Evolutionary conservation across 73 alveolate species (phyloP), one percentile per base, ranked within the genome.

Genomic region (Paramecium primaurelia): DNA sequence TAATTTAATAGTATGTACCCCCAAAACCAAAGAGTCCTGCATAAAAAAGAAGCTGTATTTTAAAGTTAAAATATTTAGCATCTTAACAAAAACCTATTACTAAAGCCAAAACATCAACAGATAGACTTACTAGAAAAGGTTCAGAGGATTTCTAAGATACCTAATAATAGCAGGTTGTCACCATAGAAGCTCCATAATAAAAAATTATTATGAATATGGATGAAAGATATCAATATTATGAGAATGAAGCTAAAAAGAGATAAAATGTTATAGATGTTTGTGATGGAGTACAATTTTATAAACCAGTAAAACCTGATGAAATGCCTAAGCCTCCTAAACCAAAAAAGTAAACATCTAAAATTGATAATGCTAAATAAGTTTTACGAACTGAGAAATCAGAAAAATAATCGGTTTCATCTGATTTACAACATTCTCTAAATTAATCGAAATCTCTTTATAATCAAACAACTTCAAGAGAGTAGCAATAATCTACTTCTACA

Each of bases 301-400:
- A 80, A 14, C 64, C 91, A 80, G 75, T 80, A 4, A 80, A 80
- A 80, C 91, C 91, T 8, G 91, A 80, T 26, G 71, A 80, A 28
- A 44, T 42, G 47, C 91, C 91, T 9, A 80, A 47, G 49, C 71
- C 75, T 26, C 91, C 91, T 10, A 25, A 25, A 25, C 91, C 73
- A 14, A 80, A 80, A 80, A 80, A 49, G 18, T 18, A 47, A 26
- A 80, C 22, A 26, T 45, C 71, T 2, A 80, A 80, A 44, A 36
- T 80, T 6, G 47, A 80, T 18, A 73, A 73, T 38, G 32, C n/a
- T 16, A 40, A 73, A 16, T 44, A 25, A 73, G 34, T 36, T 12
- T 2, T 34, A 9, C 40, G n/a, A 18, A 40, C 34, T 2, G 87
- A 73, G 59, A 73, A 73, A 38, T 34, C 58, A n/a, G 87, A 73